Evolutionary conservation across 768 basidiomycete species (phyloP).

Genomic region (Vararia minispora): DNA sequence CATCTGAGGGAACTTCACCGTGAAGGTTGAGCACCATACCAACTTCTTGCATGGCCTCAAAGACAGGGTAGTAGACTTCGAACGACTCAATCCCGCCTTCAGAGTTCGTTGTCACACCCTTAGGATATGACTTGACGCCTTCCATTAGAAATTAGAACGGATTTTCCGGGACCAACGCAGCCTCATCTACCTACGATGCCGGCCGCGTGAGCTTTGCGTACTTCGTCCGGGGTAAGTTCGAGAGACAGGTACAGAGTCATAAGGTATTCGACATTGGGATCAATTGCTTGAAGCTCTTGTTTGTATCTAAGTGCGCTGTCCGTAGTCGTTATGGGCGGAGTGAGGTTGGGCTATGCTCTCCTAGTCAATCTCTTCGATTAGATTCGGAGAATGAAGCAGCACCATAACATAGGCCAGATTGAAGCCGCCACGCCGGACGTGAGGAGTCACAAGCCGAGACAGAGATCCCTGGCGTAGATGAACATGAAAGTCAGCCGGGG

Average conservation of each 20-base stretch:
- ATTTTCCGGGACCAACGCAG: not conserved
- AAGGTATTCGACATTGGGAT: constrained; percentile 72
- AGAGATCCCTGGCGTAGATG: constrained; percentile 87
- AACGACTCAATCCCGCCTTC: constrained; percentile 96
- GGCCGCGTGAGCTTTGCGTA: constrained; percentile 74
- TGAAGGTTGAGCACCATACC: constrained; percentile 95
- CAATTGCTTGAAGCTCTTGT: constrained; percentile 58
- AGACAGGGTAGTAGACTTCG: constrained; percentile 85
- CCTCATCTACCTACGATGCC: constrained; percentile 51
- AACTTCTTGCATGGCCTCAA: constrained; percentile 86
- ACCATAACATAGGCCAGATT: constrained; percentile 95
- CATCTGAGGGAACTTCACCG: constrained; percentile 92
- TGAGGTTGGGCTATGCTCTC: constrained; percentile 70
- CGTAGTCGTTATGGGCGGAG: constrained; percentile 78
- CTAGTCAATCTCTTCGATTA: constrained; percentile 2
- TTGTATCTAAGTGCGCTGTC: constrained; percentile 77
- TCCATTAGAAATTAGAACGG: not conserved
- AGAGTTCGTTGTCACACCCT: constrained; percentile 96
- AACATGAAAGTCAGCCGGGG: constrained; percentile 92
- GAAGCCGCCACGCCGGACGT: constrained; percentile 86
- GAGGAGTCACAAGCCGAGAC: constrained; percentile 75
- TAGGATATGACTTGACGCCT: constrained; percentile 94
- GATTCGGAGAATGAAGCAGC: constrained; percentile 7
- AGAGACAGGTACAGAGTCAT: constrained; percentile 97
- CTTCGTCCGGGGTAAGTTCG: constrained; percentile 81